phyloP scores from a whole-genome alignment of 73 alveolate species.

The Durusdinium trenchii region DNA sequence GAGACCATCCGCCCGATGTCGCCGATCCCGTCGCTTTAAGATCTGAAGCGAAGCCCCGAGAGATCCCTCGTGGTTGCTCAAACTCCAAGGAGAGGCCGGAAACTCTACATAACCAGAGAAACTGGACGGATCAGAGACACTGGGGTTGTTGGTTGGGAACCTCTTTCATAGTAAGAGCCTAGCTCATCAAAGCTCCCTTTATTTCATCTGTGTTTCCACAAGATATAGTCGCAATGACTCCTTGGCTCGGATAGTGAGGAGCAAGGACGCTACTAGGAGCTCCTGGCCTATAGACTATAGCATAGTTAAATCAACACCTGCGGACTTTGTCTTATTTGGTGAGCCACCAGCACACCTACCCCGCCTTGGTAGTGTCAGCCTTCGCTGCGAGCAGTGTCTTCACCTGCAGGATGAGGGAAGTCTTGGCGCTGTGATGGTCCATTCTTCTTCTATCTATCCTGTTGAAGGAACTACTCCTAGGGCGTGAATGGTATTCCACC shows the following conservation, averaged over 20 bases:
- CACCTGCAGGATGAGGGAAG: conserved; percentile 38
- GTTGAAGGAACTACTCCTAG: no score
- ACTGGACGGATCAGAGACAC: no score
- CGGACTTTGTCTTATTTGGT: not conserved
- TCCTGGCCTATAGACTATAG: not conserved
- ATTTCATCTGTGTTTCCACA: no score
- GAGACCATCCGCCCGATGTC: not conserved
- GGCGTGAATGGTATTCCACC: no score
- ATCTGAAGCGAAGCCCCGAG: no score
- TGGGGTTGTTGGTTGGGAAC: no score
- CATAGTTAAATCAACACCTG: not conserved
- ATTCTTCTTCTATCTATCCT: no score
- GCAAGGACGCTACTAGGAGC: not conserved
- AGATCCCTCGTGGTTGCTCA: not conserved
- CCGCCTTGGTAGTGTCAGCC: conserved; percentile 43
- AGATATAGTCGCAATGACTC: not conserved
- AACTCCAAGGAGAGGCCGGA: not conserved
- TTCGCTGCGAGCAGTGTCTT: conserved; percentile 47
- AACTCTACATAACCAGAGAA: not conserved
- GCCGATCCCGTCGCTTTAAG: not conserved
- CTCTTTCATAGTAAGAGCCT: no score
- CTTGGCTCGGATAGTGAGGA: not conserved
- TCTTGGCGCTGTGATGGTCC: no score
- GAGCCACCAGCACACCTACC: not conserved
- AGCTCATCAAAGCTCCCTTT: not conserved